Conservation (phyloP, 2,329 filamentous ascomycete genomes). For the Fusarium buxicola region DNA sequence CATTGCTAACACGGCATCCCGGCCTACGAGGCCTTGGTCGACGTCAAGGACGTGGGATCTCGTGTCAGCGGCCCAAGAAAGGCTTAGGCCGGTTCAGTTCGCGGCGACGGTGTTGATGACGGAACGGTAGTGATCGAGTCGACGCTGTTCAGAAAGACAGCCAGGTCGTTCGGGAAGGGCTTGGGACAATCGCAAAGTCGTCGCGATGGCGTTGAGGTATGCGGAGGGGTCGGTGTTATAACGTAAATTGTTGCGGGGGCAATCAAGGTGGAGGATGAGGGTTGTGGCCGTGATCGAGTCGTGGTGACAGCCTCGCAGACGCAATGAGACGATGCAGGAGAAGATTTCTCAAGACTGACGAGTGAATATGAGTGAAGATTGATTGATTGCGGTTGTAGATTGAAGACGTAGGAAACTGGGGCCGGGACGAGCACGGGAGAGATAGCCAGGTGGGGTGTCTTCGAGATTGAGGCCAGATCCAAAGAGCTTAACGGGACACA, state of each 20-base stretch:
- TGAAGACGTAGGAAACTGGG: slow-evolving; percentile 17
- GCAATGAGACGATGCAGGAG: slow-evolving; percentile 13
- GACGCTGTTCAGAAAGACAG: slow-evolving; percentile 17
- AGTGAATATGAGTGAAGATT: slow-evolving; percentile 4
- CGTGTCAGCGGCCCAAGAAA: slow-evolving; percentile 37
- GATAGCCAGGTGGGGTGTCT: slow-evolving; percentile 41
- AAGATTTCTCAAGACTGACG: slow-evolving; percentile 7
- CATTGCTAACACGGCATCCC: slow-evolving; percentile 49
- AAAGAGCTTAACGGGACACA: slow-evolving; percentile 24
- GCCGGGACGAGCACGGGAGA: slow-evolving; percentile 16
- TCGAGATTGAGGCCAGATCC: slow-evolving; percentile 39
- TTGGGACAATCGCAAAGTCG: slow-evolving; percentile 26
- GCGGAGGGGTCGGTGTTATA: slow-evolving; percentile 34
- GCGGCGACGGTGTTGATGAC: slow-evolving; percentile 11
- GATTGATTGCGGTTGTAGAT: slow-evolving; percentile 17
- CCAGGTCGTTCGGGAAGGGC: slow-evolving; percentile 19
- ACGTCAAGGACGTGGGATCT: slow-evolving; percentile 36
- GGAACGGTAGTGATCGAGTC: slow-evolving; percentile 4
- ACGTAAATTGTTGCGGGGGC: slow-evolving; percentile 38
- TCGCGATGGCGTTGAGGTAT: slow-evolving; percentile 34
- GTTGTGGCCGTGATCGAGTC: slow-evolving; percentile 12
- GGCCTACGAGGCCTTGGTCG: slow-evolving; percentile 42
- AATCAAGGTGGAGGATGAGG: slow-evolving; percentile 15
- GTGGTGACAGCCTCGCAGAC: slow-evolving; percentile 29
- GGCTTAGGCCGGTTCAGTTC: slow-evolving; percentile 38